Base-by-base conservation (phyloP, 805 yeast genomes). In the Diddensiella santjacobensis region DNA sequence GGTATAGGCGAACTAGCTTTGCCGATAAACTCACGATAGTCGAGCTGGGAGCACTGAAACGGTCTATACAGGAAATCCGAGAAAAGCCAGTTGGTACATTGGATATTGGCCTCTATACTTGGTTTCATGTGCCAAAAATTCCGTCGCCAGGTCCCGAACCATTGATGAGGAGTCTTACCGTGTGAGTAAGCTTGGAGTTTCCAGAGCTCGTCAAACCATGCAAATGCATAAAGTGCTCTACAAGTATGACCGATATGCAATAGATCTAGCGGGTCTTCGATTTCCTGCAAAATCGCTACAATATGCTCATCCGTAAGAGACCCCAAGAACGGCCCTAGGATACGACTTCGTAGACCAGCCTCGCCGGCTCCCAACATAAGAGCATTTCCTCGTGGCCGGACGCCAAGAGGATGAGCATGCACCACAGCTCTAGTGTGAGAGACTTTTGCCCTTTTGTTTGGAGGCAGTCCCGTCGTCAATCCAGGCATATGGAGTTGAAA, bases 71-170 rank as follows among this genome's bases (percentile, higher is more conserved):
- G 64, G n/a, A 78, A 56, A 60, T 89, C 96, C 0, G 95, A 84
- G 61, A 83, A 87, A 2, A 88, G 74, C 19, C 35, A 26, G 22
- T 44, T 54, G 2, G 26, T 33, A 3, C 45, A 53, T 0, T 71
- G 68, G 4, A 81, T 55, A 11, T 51, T 49, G 13, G 79, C 74
- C 23, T 79, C 83, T 23, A 62, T 63, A 5, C 55, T 59, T 3
- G 44, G 50, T 4, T 66, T 58, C n/a, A 73, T 52, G 11, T 33
- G 20, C 52, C 80, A 64, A 29, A 77, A 68, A 2, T 91, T 80
- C 33, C 75, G 68, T 56, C 90, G 74, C 96, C 96, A 89, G 1
- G 88, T 77, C 0, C 96, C 96, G 24, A 58, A 62, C 96, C 96
- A 88, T 29, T 56, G 54, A 1, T 52, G 53, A 2, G 69, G 61